phyloP scores from a whole-genome alignment of 2,329 filamentous ascomycete genomes.

The Lachnum nothofagi region DNA sequence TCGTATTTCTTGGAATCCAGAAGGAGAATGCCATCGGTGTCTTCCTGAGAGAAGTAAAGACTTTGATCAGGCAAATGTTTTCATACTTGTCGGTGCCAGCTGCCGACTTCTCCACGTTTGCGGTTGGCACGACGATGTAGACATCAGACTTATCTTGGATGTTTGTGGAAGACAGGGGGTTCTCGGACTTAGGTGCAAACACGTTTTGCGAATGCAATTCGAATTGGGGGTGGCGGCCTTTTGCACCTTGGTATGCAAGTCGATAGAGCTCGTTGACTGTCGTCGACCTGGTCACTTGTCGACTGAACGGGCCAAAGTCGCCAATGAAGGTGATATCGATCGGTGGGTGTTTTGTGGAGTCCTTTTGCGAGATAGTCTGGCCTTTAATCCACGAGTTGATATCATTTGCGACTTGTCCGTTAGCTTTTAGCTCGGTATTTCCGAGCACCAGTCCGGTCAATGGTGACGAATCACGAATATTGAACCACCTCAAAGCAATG shows the following conservation, averaged over 20 bases:
- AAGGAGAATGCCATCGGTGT: constrained; percentile 6
- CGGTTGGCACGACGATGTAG: neutral
- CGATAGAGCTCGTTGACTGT: neutral
- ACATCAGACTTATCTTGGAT: neutral
- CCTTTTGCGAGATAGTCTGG: neutral
- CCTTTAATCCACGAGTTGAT: neutral
- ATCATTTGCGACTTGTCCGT: neutral
- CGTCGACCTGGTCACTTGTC: neutral
- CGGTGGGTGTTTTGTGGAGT: neutral
- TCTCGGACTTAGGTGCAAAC: neutral
- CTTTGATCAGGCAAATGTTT: constrained; percentile 1
- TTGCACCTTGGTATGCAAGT: neutral
- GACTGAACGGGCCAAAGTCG: neutral
- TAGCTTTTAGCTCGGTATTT: neutral
- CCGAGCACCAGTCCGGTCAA: constrained; percentile 1
- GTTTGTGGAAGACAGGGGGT: neutral
- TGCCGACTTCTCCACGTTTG: neutral
- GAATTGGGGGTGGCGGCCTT: neutral
- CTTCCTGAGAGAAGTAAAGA: neutral
- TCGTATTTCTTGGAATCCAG: constrained; percentile 6
- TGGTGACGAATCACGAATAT: constrained; percentile 1
- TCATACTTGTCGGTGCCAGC: neutral
- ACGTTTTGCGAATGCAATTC: neutral
- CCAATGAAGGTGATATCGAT: neutral
- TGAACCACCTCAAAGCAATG: neutral